Base-by-base conservation (phyloP, 148 eudicot genomes). In the Simmondsia chinensis region DNA sequence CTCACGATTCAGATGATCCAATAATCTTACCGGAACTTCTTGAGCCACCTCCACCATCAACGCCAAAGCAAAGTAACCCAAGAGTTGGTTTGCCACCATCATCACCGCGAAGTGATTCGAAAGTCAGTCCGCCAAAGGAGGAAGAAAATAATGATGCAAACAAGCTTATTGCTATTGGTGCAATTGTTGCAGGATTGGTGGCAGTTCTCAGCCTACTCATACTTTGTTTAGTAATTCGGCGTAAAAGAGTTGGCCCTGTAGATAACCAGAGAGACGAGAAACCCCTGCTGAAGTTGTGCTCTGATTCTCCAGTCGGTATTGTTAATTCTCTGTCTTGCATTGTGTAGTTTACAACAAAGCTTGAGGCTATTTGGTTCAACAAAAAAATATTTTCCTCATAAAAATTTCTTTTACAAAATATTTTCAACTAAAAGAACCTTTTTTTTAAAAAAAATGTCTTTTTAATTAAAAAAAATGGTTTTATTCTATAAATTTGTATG, bases 181-280 rank as follows among this genome's bases (percentile, higher is more conserved):
- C 63, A 13, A 29, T 52, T 39, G 14, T 52, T 7, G 63, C 57
- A 9, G 75, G 59, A 50, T 17, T 42, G 33, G 13, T 73, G 36
- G 44, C 56, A 13, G 13, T 79, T 27, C 17, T 62, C 14, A 60
- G 63, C 2, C 16, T 82, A 37, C 22, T 64, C 15, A 43, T 74
- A 12, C 45, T 66, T 20, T 70, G 69, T 39, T 71, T 56, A 43
- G 36, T 67, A 7, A 50, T 33, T 42, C 44, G 61, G 19, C 57
- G 43, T 13, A 54, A 21, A 7, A 35, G 26, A 24, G 46, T 36
- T 13, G 49, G 38, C 25, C 49, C 56, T 26, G 55, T 30, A 36
- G 39, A 56, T 34, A 60, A 47, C 17, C 62, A 40, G 18, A 69
- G 65, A 67, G 79, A 75, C 52, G 84, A 76, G 20, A 76, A 53